phyloP scores from a whole-genome alignment of 768 basidiomycete species.

The Butyriboletus loyo region DNA sequence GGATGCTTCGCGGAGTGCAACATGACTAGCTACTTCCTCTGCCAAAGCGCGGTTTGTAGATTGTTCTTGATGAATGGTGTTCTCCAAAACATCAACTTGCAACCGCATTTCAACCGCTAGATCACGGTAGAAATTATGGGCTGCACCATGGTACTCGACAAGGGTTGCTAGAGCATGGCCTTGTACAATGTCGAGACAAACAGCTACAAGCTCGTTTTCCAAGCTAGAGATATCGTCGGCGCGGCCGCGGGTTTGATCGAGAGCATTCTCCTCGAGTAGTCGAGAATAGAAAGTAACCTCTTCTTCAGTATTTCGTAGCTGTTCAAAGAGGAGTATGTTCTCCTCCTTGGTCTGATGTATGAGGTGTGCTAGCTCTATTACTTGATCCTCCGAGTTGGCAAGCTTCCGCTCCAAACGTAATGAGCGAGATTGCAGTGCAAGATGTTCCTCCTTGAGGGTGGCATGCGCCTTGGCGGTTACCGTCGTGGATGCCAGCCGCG shows the following conservation, averaged over 20 bases:
- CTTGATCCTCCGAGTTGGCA: conserved; percentile 65
- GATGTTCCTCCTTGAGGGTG: conserved; percentile 40
- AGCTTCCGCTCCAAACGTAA: conserved; percentile 65
- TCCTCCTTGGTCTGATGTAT: conserved; percentile 56
- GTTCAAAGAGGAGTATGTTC: conserved; percentile 40
- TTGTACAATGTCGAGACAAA: conserved; percentile 18
- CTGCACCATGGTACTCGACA: conserved; percentile 18
- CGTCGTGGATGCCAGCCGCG: conserved; percentile 44
- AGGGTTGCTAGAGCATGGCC: conserved; percentile 6
- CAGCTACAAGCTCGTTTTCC: conserved; percentile 18
- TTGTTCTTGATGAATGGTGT: conserved; percentile 12
- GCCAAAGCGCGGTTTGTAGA: conserved; percentile 18
- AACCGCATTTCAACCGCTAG: conserved; percentile 34
- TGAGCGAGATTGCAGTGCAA: conserved; percentile 39
- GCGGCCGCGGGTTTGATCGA: neutral
- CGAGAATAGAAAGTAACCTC: conserved; percentile 16
- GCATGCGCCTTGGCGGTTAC: conserved; percentile 37
- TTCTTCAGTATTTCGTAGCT: conserved; percentile 15
- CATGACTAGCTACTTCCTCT: conserved; percentile 39
- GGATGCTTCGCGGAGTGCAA: conserved; percentile 42
- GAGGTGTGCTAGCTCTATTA: conserved; percentile 59
- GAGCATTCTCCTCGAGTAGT: conserved; percentile 6
- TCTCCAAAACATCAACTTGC: conserved; percentile 9
- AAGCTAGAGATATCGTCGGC: conserved; percentile 5
- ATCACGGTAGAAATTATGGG: conserved; percentile 37